Evolutionary conservation across 495 filamentous ascomycete genomes (phyloP), one percentile per base, ranked within the genome.

Genomic region (Trypethelium eluteriae): DNA sequence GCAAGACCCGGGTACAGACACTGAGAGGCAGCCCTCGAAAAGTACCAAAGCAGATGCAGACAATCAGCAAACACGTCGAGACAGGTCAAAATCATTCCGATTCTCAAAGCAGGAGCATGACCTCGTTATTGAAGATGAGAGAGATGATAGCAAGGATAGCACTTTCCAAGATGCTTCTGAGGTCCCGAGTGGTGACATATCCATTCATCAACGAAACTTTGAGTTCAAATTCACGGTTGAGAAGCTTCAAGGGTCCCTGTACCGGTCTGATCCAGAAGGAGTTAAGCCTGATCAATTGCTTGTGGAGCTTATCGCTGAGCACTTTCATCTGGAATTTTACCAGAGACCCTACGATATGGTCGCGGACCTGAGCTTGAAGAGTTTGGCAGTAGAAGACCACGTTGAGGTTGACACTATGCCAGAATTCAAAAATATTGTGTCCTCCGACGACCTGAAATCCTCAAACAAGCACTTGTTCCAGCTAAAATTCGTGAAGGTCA

Each of bases 161-260:
- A 25, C 25, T 39, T 86, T 86, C 62, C 82, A 89, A 36, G 53
- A 59, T 36, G 34, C 53, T 34, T 59, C 53, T 36, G 87, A 92
- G 67, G 83, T 81, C 35, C 80, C 82, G 25, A 77, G 81, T 4
- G 74, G 75, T 32, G 82, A 81, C 25, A 80, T 91, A 47, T 89
- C 88, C 73, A 80, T 92, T 35, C 89, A 91, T 70, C 93, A 96
- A 70, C 85, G 89, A 32, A 92, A 86, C 66, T 98, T 98, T 72
- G 91, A 98, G 73, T 90, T 98, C 79, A 94, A 92, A 69, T 98
- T 98, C 71, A 89, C 89, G 2, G 95, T 97, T 62, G 94, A 96
- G 67, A 88, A 87, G 67, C 82, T 98, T 18, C 91, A 93, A 77
- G 94, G 95, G 38, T 96, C 94, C 0, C 81, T 98, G 2, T 98